Evolutionary conservation across 148 eudicot genomes (phyloP).

Genomic region (Rhododendron kiyosumense): DNA sequence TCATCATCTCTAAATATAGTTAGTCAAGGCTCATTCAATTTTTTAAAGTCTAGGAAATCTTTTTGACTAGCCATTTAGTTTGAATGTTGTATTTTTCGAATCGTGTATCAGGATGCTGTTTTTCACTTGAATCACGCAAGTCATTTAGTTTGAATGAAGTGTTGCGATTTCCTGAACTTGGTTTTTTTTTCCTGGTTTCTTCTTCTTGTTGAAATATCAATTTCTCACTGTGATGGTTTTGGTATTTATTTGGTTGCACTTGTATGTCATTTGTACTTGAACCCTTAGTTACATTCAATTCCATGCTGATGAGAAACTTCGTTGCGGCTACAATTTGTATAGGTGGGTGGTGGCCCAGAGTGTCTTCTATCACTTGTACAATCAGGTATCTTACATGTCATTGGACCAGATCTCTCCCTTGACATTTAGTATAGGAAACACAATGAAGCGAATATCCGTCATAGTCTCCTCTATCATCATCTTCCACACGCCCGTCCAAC

Average conservation of each 20-base stretch:
- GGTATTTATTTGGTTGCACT: neutral
- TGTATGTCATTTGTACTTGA: neutral
- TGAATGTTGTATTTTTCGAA: neutral
- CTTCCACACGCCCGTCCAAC: conserved; percentile 55
- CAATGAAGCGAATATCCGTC: conserved; percentile 67
- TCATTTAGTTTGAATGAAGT: neutral
- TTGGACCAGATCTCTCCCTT: conserved; percentile 65
- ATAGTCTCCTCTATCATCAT: conserved; percentile 68
- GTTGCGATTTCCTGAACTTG: neutral
- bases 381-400: conserved; percentile 75
- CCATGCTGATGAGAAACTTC: conserved; percentile 9
- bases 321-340: conserved; percentile 5
- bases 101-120: neutral
- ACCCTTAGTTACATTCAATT: neutral
- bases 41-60: neutral
- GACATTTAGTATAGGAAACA: conserved; percentile 70
- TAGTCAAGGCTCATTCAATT: neutral
- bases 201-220: neutral
- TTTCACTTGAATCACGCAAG: neutral
- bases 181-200: neutral
- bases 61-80: neutral
- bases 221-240: neutral
- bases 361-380: conserved; percentile 67
- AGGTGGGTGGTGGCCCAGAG: conserved; percentile 85
- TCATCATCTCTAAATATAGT: neutral